Conservation (phyloP, 2,329 filamentous ascomycete genomes). For the Ploettnerulaceae sp. region DNA sequence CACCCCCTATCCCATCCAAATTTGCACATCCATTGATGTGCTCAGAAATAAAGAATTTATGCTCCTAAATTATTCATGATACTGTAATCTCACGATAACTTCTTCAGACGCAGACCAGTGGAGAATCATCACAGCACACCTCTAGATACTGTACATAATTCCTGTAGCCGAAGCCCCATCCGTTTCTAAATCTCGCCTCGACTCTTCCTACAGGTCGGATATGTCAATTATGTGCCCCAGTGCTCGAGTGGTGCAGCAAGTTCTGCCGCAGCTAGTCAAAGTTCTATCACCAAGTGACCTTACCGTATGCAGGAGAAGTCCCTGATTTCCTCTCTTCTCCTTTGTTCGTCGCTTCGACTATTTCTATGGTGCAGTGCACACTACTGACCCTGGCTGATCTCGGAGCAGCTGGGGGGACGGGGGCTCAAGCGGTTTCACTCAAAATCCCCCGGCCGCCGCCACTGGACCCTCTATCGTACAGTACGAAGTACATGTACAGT, state of each 20-base stretch:
- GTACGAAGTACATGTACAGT: too few species aligned
- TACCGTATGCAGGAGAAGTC: conserved; percentile 11
- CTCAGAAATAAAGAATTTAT: conserved; percentile 1
- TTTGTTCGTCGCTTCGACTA: conserved; percentile 3
- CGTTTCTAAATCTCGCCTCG: conserved; percentile 5
- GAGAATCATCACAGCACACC: too few species aligned
- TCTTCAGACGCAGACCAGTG: too few species aligned
- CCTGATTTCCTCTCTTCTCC: neutral
- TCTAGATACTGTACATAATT: too few species aligned
- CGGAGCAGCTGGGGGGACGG: conserved; percentile 12
- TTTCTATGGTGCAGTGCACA: conserved; percentile 18
- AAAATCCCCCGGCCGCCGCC: conserved; percentile 2
- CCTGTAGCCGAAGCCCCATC: neutral
- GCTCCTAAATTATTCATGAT: too few species aligned
- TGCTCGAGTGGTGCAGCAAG: conserved; percentile 11
- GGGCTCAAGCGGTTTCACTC: conserved; percentile 26
- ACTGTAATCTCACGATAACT: too few species aligned
- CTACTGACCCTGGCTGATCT: conserved; percentile 13
- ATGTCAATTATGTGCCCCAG: neutral
- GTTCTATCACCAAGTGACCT: neutral
- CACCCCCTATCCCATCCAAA: neutral
- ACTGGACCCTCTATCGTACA: conserved; percentile 1
- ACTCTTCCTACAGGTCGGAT: conserved; percentile 1
- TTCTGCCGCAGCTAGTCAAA: conserved; percentile 2
- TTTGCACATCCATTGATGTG: neutral